Evolutionary conservation across 495 filamentous ascomycete genomes (phyloP).

Genomic region (Neurospora sp.): DNA sequence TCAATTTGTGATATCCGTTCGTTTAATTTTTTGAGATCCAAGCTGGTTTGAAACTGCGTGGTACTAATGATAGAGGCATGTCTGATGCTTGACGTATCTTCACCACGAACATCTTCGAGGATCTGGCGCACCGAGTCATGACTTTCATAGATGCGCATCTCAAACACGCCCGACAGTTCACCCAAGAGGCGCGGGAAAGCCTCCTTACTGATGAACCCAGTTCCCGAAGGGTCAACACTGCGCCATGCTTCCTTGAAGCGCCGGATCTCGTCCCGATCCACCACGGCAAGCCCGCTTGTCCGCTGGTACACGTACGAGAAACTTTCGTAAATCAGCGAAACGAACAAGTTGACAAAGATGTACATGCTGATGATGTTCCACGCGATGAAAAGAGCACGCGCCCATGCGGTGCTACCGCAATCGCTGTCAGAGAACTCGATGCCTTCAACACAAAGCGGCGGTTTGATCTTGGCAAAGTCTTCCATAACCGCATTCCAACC

Average conservation of each 20-base stretch:
- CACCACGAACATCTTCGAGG: constrained; percentile 61
- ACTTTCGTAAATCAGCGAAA: constrained; percentile 97
- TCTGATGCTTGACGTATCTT: constrained; percentile 39
- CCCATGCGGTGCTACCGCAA: constrained; percentile 84
- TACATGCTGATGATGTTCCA: constrained; percentile 99
- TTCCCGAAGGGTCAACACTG: constrained; percentile 81
- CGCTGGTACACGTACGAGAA: constrained; percentile 99
- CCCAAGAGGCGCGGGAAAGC: constrained; percentile 82
- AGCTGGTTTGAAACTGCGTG: constrained; percentile 41
- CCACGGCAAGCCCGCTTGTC: constrained; percentile 71
- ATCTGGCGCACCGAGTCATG: constrained; percentile 78
- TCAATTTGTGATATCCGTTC: constrained; percentile 67
- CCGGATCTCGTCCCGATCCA: constrained; percentile 84
- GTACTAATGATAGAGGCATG: constrained; percentile 43
- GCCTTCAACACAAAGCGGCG: constrained; percentile 64
- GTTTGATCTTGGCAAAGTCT: constrained; percentile 71
- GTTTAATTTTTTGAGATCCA: constrained; percentile 73
- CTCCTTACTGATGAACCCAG: constrained; percentile 86
- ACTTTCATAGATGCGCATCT: constrained; percentile 92
- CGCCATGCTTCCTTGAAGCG: constrained; percentile 99
- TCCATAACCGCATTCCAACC: constrained; percentile 97
- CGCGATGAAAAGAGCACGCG: constrained; percentile 75
- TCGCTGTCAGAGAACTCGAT: constrained; percentile 70
- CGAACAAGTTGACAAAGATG: constrained; percentile 96
- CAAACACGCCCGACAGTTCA: constrained; percentile 86